Conservation (phyloP, 345 rosid genomes). For the Eucalyptus grandis region DNA sequence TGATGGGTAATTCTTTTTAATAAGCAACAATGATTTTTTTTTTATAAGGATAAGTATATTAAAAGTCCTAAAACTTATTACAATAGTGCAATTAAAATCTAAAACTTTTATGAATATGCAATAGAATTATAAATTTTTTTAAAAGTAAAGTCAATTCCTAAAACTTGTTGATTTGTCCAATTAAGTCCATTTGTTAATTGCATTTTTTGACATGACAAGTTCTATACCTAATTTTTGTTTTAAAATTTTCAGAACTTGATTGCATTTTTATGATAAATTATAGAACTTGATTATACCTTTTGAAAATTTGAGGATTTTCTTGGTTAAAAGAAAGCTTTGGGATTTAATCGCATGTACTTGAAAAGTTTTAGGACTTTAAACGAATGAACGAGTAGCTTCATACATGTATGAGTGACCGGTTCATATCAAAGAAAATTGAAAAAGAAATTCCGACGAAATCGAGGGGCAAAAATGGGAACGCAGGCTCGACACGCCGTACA, state of each 20-base stretch:
- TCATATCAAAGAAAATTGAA: rapidly evolving
- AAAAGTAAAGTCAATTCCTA: rapidly evolving
- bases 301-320: too few species aligned
- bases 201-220: rapidly evolving
- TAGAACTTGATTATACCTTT: rapidly evolving
- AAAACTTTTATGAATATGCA: rapidly evolving
- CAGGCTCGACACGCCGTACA: rapidly evolving
- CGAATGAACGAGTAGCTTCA: neutral
- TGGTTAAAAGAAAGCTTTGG: too few species aligned
- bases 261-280: rapidly evolving
- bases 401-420: rapidly evolving
- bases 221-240: too few species aligned
- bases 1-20: neutral
- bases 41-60: rapidly evolving
- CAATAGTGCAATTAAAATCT: rapidly evolving
- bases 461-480: neutral
- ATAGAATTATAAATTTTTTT: rapidly evolving
- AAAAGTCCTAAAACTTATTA: rapidly evolving
- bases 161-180: too few species aligned
- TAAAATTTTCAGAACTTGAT: rapidly evolving
- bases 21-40: rapidly evolving
- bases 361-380: too few species aligned
- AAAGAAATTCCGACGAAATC: neutral
- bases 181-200: rapidly evolving
- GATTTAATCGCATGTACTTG: rapidly evolving